These are phyloP conservation scores for Wallacemonas sp. DNA, from an alignment of 208 protist species.

Conservation along the genomic window DNA sequence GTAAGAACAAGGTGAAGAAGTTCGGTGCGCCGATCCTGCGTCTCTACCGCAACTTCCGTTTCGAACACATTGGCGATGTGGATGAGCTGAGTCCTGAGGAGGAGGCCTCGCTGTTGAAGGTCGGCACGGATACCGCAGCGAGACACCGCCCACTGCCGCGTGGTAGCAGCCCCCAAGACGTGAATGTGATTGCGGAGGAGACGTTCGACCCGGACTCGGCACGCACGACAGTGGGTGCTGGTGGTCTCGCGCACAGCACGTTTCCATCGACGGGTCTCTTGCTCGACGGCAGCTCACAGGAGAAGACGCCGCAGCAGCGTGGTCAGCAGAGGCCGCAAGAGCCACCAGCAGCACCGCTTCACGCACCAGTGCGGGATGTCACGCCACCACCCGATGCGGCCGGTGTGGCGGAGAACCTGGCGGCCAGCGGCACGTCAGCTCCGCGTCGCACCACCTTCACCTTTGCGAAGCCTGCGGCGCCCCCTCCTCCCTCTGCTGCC, in stretches of 20 bases:
- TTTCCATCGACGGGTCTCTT: conserved; percentile 11
- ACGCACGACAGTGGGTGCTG: not conserved
- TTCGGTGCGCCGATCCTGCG: conserved; percentile 78
- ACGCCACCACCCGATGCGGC: conserved; percentile 16
- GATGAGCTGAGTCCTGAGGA: conserved; percentile 60
- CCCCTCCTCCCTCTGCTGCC: not conserved
- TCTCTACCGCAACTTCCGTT: conserved; percentile 78
- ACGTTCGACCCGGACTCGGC: conserved; percentile 16
- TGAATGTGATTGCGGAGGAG: conserved; percentile 19
- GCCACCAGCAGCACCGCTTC: conserved; percentile 3
- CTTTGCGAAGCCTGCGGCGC: conserved; percentile 8
- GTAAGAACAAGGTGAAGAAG: conserved; percentile 88
- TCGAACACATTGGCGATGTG: conserved; percentile 81
- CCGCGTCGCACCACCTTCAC: conserved; percentile 43
- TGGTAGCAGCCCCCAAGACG: conserved; percentile 11
- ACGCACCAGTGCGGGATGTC: not conserved
- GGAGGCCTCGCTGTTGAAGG: conserved; percentile 49
- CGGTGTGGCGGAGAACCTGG: not conserved
- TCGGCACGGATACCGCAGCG: conserved; percentile 43
- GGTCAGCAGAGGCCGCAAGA: conserved; percentile 5
- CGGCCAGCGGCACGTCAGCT: not conserved
- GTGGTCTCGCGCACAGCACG: not conserved
- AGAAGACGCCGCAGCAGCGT: conserved; percentile 30
- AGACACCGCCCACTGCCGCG: conserved; percentile 50
- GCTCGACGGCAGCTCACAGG: conserved; percentile 31